Evolutionary conservation across 2,329 filamentous ascomycete genomes (phyloP), one percentile per base, ranked within the genome.

Genomic region (Didymella exigua): DNA sequence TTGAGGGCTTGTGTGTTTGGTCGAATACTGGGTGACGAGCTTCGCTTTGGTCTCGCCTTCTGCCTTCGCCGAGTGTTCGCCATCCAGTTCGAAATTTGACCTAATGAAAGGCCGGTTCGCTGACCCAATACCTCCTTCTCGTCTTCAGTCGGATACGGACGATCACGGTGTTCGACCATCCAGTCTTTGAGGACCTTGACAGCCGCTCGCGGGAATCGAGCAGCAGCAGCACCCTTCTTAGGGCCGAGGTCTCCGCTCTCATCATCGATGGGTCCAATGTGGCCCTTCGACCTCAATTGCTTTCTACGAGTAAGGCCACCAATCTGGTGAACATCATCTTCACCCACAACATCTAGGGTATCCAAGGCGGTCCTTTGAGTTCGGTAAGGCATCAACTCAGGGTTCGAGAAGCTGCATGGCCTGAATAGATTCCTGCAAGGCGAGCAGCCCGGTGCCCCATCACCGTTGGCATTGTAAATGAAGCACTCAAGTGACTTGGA

Each of bases 11-110:
- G 79, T 18, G 82, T 83, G 51, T 84, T 83, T 59, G 81, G 82
- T 23, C 85, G 82, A 40, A 88, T 78, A 62, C 88, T 85, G 1
- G 91, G 89, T 4, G 90, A 93, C 16, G 83, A 85, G 26, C 85
- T 86, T 60, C 88, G 82, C 41, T 85, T 86, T 2, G 84, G 80
- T 42, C 87, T 85, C 49, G 89, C 86, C 77, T 96, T 96, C 65
- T 90, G 88, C 59, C 92, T 84, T 52, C 92, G 86, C 37, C 92
- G 86, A 53, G 91, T 91, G 74, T 96, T 96, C 55, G 92, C 92
- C 41, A 96, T 85, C 92, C 92, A 96, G 72, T 96, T 96, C 10
- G 88, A 88, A 65, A 96, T 93, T 69, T 97, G 93, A 13, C 83
- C 89, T 66, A 90, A 86, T 72, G 86, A 92, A 34, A 97, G 81